Evolutionary conservation across 805 yeast species (phyloP).

Genomic region (Zygoascus ofunaensis): DNA sequence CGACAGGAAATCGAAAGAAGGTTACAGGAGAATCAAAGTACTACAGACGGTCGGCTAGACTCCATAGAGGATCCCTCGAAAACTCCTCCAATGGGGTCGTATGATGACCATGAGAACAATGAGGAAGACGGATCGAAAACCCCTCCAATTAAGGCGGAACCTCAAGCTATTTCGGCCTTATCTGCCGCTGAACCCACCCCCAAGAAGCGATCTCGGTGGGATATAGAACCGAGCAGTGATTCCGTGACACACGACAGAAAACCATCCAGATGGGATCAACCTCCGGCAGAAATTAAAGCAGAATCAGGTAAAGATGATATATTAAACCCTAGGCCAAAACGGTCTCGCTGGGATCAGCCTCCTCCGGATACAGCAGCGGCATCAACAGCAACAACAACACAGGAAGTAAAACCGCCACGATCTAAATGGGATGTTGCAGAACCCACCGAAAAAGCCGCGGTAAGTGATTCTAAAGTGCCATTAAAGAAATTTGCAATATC

Average conservation of each 20-base stretch:
- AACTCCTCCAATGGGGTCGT: slow-evolving; percentile 10
- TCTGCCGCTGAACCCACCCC: not conserved
- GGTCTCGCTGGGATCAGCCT: slow-evolving; percentile 29
- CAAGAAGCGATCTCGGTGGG: slow-evolving; percentile 27
- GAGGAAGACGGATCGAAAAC: slow-evolving; percentile 8
- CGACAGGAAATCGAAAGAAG: slow-evolving; percentile 22
- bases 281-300: slow-evolving; percentile 10
- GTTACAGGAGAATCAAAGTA: slow-evolving; percentile 19
- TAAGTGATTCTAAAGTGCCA: not conserved
- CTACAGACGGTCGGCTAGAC: slow-evolving; percentile 9
- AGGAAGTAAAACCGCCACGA: not conserved
- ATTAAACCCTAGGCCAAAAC: not conserved
- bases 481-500: slow-evolving; percentile 26
- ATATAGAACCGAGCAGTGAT: slow-evolving; percentile 13
- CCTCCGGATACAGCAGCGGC: no score
- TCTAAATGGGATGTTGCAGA: not conserved
- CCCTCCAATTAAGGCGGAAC: not conserved
- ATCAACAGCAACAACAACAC: not conserved
- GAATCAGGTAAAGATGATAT: not conserved
- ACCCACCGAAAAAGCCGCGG: not conserved
- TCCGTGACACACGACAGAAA: slow-evolving; percentile 12
- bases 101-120: slow-evolving; percentile 19
- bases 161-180: not conserved
- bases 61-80: slow-evolving; percentile 7
- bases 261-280: slow-evolving; percentile 28